Evolutionary conservation across 108 stramenopile genomes (phyloP).

Genomic region (Mayamaea pseudoterrestris): DNA sequence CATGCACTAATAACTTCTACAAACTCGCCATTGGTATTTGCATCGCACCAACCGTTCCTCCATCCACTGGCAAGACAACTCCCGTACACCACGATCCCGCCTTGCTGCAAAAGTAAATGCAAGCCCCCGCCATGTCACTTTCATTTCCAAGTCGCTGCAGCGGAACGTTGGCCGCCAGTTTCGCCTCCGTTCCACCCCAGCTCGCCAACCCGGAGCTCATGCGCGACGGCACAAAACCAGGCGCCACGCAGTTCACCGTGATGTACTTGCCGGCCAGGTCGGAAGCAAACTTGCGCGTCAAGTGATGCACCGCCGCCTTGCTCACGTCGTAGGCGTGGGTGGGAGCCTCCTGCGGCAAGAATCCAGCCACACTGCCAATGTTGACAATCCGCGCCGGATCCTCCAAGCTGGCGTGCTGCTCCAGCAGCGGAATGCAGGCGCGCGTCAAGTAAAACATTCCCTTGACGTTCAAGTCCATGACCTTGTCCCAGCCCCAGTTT

Average conservation of each 20-base stretch:
- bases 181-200: slow-evolving; percentile 29
- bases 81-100: slow-evolving; percentile 86
- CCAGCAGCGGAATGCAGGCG: slow-evolving; percentile 75
- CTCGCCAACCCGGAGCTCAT: slow-evolving; percentile 71
- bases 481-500: slow-evolving; percentile 93
- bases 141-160: slow-evolving; percentile 73
- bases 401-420: slow-evolving; percentile 27
- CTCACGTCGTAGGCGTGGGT: slow-evolving; percentile 90
- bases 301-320: slow-evolving; percentile 87
- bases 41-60: slow-evolving; percentile 71
- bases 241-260: slow-evolving; percentile 87
- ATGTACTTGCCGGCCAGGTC: slow-evolving; percentile 73
- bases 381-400: slow-evolving; percentile 87
- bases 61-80: slow-evolving; percentile 78
- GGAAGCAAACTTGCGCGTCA: slow-evolving; percentile 83
- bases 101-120: slow-evolving; percentile 60
- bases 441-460: slow-evolving; percentile 83
- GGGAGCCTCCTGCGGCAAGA: slow-evolving; percentile 77
- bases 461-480: slow-evolving; percentile 87
- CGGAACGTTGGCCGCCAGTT: slow-evolving; percentile 33
- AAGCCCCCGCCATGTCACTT: slow-evolving; percentile 89
- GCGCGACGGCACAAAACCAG: slow-evolving; percentile 77
- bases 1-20: no score
- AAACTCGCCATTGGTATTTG: no score
- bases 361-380: slow-evolving; percentile 84